Conservation (phyloP, 306 rosid species). For the Inga leiocalycina region DNA sequence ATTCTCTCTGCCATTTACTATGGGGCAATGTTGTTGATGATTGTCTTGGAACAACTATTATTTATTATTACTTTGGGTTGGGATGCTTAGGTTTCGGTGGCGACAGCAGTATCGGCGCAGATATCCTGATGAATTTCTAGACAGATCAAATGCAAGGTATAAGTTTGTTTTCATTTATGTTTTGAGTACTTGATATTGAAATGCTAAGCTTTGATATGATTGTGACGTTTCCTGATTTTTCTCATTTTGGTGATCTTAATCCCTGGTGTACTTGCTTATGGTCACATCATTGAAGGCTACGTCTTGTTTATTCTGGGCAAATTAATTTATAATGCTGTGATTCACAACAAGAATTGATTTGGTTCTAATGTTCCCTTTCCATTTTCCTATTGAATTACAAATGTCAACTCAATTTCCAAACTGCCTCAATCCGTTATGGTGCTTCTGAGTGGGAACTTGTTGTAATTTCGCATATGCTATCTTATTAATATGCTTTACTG, state of each 20-base stretch:
- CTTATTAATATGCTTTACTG: not conserved
- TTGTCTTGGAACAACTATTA: not conserved
- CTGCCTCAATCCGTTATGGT: not conserved
- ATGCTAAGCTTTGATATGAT: not conserved
- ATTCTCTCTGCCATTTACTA: slow-evolving; percentile 8
- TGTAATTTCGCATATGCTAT: not conserved
- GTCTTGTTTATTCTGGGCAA: not conserved
- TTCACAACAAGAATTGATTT: not conserved
- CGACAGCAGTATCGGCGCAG: slow-evolving; percentile 76
- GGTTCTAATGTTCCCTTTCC: not conserved
- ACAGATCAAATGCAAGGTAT: slow-evolving; percentile 85
- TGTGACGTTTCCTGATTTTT: not conserved
- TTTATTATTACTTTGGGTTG: not conserved
- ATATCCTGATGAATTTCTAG: slow-evolving; percentile 86
- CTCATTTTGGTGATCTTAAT: not conserved
- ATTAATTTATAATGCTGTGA: not conserved
- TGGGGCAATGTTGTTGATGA: slow-evolving; percentile 14
- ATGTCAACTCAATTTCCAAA: not conserved
- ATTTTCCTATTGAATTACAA: not conserved
- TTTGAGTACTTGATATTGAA: not conserved
- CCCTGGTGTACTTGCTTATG: not conserved
- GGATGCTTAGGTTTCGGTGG: slow-evolving; percentile 81
- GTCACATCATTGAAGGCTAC: not conserved
- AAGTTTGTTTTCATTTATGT: not conserved
- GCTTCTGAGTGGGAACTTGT: not conserved